Evolutionary conservation across 2,329 filamentous ascomycete genomes (phyloP), one percentile per base, ranked within the genome.

Genomic region (Aspergillus cejpii): DNA sequence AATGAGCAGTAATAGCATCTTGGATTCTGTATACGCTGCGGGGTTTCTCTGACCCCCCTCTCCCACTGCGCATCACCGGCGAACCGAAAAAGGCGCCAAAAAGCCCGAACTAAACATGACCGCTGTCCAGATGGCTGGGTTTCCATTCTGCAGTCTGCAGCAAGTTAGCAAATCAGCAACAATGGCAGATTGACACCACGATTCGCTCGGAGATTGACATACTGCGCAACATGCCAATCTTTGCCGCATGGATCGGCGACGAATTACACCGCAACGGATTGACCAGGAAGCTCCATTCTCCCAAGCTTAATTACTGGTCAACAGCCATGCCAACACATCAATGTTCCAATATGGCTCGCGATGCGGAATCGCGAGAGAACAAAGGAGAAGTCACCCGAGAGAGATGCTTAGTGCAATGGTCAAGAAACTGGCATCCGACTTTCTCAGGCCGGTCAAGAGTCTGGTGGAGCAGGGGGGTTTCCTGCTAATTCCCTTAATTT

Each of bases 321-420:
- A 76, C 77, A 84, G 76, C 76, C 74, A 83, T 83, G 87, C 87
- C 88, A 94, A 77, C 87, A 85, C 88, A 94, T 89, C 87, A 67
- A 54, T 47, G 52, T 56, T 54, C 52, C 45, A 56, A 57, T 55
- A 43, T 50, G 51, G 50, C 51, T 54, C 54, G 49, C 39, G 29
- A 39, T 39, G 44, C 23, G 29, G 33, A 17, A 27, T 28, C 26
- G 34, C 42, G 39, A 42, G 15, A 39, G 34, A 33, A 29, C 33
- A 41, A 47, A 34, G 33, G 43, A 47, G 44, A 37, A 48, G 20
- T 38, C 28, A 17, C 5, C 6, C 14, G 17, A 8, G 28, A 31
- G 17, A 31, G 28, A 15, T 31, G 11, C 28, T 31, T 31, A 31
- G 28, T 31, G 28, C 28, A 31, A 31, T 31, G 3, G 10, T 31